phyloP scores from a whole-genome alignment of 768 basidiomycete species.

The Leucosporidium yakuticum region DNA sequence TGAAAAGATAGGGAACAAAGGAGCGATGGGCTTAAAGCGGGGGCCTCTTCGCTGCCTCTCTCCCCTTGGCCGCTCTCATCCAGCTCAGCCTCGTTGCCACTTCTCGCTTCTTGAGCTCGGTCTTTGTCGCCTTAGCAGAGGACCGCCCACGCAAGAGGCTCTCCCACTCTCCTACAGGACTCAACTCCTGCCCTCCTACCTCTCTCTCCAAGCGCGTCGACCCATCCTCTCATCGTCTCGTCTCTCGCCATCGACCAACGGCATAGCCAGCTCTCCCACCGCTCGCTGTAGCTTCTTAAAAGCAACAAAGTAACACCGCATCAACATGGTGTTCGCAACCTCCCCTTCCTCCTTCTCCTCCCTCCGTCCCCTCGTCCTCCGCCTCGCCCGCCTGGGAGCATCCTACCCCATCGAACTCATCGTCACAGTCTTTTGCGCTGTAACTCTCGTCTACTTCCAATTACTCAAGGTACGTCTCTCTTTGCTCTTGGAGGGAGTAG shows the following conservation, averaged over 20 bases:
- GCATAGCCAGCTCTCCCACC: neutral
- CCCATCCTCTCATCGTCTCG: too few relatives aligned
- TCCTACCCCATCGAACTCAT: slow-evolving; percentile 37
- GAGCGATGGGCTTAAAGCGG: too few relatives aligned
- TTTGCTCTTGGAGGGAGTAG: neutral
- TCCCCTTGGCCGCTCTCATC: too few relatives aligned
- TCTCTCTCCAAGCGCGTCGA: neutral
- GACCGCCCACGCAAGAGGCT: neutral
- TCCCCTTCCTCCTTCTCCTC: slow-evolving; percentile 28
- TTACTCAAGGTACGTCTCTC: slow-evolving; percentile 62
- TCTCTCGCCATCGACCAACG: neutral
- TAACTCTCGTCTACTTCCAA: slow-evolving; percentile 92
- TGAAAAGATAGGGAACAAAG: too few relatives aligned
- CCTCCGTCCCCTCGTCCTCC: slow-evolving; percentile 18
- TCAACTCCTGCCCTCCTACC: neutral
- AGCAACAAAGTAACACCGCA: neutral
- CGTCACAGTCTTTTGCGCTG: slow-evolving; percentile 78
- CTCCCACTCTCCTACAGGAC: neutral
- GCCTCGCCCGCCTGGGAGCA: slow-evolving; percentile 28
- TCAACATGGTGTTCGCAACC: slow-evolving; percentile 27
- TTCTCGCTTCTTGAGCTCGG: too few relatives aligned
- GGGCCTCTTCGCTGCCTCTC: too few relatives aligned
- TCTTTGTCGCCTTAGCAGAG: too few relatives aligned
- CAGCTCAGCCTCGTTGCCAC: too few relatives aligned
- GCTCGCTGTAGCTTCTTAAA: neutral